Evolutionary conservation across 1,139 yeast species (phyloP).

Genomic region (Geotrichum klebahnii): DNA sequence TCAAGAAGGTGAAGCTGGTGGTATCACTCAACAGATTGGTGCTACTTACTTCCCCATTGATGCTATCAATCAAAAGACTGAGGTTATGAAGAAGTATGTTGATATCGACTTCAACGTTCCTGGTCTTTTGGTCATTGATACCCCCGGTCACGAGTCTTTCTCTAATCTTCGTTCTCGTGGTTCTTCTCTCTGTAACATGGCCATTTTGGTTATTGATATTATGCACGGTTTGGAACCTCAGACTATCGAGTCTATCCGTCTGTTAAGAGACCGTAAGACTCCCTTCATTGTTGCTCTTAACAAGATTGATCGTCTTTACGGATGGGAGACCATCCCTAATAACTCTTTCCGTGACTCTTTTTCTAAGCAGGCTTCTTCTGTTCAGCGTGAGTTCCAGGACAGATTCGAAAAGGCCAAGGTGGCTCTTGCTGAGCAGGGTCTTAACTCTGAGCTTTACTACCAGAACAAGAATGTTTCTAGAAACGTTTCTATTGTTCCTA

Average conservation of each 20-base stretch:
- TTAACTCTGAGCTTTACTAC: slow-evolving; percentile 93
- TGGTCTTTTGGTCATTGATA: slow-evolving; percentile 91
- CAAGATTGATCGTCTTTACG: slow-evolving; percentile 94
- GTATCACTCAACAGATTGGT: slow-evolving; percentile 99
- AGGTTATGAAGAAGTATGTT: slow-evolving; percentile 82
- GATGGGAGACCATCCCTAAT: slow-evolving; percentile 87
- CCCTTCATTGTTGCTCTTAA: slow-evolving; percentile 96
- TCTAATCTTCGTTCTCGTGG: slow-evolving; percentile 97
- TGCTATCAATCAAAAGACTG: slow-evolving; percentile 85
- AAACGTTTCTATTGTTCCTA: slow-evolving; percentile 93
- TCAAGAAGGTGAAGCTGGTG: slow-evolving; percentile 99
- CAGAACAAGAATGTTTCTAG: slow-evolving; percentile 90
- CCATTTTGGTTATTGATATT: slow-evolving; percentile 94
- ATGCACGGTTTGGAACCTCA: slow-evolving; percentile 99
- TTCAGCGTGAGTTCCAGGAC: slow-evolving; percentile 86
- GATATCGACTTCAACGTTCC: slow-evolving; percentile 85
- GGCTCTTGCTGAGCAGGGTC: slow-evolving; percentile 95
- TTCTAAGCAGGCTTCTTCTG: slow-evolving; percentile 73
- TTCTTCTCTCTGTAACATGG: slow-evolving; percentile 97
- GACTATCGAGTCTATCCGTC: slow-evolving; percentile 86
- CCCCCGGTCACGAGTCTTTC: slow-evolving; percentile 99
- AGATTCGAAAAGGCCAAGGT: slow-evolving; percentile 81
- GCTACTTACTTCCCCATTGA: slow-evolving; percentile 98
- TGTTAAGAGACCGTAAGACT: slow-evolving; percentile 93
- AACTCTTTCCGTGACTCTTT: slow-evolving; percentile 94